These are phyloP conservation scores for Mortierella sp. DNA, from an alignment of 371 early-diverging fungal genomes.

Conservation along the genomic window DNA sequence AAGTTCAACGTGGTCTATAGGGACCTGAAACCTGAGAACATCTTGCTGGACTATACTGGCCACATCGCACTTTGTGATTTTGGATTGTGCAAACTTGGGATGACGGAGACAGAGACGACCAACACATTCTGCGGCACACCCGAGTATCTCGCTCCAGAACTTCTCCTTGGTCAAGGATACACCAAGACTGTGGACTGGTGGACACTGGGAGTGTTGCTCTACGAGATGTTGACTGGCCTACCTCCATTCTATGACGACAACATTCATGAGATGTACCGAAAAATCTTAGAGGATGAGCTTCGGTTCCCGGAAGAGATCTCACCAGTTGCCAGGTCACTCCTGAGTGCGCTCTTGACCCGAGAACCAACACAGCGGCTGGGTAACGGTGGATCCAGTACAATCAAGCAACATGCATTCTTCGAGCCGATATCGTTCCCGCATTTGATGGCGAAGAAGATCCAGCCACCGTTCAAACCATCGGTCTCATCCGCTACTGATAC, in stretches of 20 bases:
- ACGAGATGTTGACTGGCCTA: slow-evolving; percentile 95
- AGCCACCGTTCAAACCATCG: slow-evolving; percentile 93
- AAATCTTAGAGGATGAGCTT: slow-evolving; percentile 87
- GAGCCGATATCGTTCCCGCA: slow-evolving; percentile 90
- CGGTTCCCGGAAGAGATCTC: slow-evolving; percentile 87
- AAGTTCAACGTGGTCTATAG: slow-evolving; percentile 88
- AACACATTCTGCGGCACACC: slow-evolving; percentile 99
- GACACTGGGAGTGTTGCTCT: slow-evolving; percentile 96
- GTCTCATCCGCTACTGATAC: slow-evolving; percentile 83
- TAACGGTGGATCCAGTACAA: slow-evolving; percentile 84
- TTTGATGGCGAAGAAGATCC: slow-evolving; percentile 84
- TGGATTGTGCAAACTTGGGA: slow-evolving; percentile 96
- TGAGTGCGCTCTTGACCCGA: slow-evolving; percentile 82
- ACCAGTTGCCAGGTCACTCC: slow-evolving; percentile 75
- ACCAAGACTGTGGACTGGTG: slow-evolving; percentile 98
- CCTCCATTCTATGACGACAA: slow-evolving; percentile 98
- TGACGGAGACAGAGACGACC: slow-evolving; percentile 93
- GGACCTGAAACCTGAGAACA: slow-evolving; percentile 97
- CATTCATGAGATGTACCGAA: slow-evolving; percentile 94
- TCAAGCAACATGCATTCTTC: slow-evolving; percentile 95
- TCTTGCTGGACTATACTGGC: slow-evolving; percentile 93
- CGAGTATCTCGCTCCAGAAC: slow-evolving; percentile 99
- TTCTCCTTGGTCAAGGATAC: slow-evolving; percentile 92
- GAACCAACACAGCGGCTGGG: slow-evolving; percentile 90
- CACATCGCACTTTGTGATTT: slow-evolving; percentile 98